phyloP scores from a whole-genome alignment of 495 filamentous ascomycete genomes.

The Trichoderma gamsii region DNA sequence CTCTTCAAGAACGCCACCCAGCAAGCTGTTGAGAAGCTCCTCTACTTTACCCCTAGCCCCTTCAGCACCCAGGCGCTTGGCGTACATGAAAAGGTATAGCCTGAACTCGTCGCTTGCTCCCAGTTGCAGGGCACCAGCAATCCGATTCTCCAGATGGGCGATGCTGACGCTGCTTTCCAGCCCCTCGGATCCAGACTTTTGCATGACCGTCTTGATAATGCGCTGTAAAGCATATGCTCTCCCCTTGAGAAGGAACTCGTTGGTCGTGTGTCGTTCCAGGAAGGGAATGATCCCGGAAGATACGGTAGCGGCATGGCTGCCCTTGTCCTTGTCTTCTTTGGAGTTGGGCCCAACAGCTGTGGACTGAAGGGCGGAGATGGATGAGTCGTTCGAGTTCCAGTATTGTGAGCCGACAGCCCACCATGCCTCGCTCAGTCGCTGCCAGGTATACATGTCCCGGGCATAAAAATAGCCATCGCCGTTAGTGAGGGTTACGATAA shows the following conservation, averaged over 20 bases:
- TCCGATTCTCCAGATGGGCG: slow-evolving; percentile 89
- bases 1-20: slow-evolving; percentile 62
- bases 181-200: slow-evolving; percentile 81
- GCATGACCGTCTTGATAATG: slow-evolving; percentile 76
- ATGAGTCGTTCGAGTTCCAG: slow-evolving; percentile 92
- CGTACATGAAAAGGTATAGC: slow-evolving; percentile 91
- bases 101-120: slow-evolving; percentile 87
- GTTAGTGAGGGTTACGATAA: slow-evolving; percentile 82
- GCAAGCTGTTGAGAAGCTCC: slow-evolving; percentile 72
- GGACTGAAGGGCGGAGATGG: slow-evolving; percentile 68
- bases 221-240: slow-evolving; percentile 83
- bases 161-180: slow-evolving; percentile 90
- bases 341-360: slow-evolving; percentile 46
- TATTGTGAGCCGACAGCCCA: slow-evolving; percentile 98
- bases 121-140: slow-evolving; percentile 80
- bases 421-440: slow-evolving; percentile 89
- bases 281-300: slow-evolving; percentile 88
- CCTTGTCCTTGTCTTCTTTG: slow-evolving; percentile 24
- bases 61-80: slow-evolving; percentile 87
- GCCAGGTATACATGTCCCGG: slow-evolving; percentile 79
- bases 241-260: slow-evolving; percentile 84
- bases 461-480: slow-evolving; percentile 91
- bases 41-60: slow-evolving; percentile 82
- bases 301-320: slow-evolving; percentile 53
- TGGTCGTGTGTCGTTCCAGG: slow-evolving; percentile 90